A percentile compares a stretch with the other conserved stretches of the same genome.
Conservation (phyloP, 257 asterid genomes). For the Nemophila menziesii region DNA sequence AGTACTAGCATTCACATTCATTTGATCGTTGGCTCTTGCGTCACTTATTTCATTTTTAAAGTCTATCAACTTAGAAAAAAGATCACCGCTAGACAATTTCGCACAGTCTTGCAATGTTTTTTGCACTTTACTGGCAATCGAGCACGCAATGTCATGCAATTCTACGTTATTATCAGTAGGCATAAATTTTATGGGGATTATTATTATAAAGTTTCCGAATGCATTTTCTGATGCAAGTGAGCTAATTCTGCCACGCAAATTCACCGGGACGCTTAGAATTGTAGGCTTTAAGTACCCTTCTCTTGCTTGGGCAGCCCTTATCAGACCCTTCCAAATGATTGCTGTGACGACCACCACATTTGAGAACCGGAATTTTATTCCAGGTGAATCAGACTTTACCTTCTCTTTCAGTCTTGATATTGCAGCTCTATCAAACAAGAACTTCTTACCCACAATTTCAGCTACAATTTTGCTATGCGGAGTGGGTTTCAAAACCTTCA, state of each 20-base stretch:
- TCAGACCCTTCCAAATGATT: constrained; percentile 17
- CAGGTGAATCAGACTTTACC: constrained; percentile 3
- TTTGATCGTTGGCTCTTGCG: not conserved
- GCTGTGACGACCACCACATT: constrained; percentile 10
- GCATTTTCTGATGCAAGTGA: constrained; percentile 2
- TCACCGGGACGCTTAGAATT: constrained; percentile 1
- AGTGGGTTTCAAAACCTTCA: not conserved
- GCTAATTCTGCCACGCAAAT: constrained; percentile 5
- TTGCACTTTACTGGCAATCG: constrained; percentile 6
- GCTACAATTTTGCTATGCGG: not conserved
- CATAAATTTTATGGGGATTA: not conserved
- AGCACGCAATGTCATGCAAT: constrained; percentile 4
- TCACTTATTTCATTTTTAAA: not conserved
- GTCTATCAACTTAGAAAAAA: not conserved
- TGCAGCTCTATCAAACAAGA: not conserved
- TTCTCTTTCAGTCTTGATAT: constrained; percentile 4
- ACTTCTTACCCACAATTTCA: constrained; percentile 1
- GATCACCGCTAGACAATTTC: constrained; percentile 1
- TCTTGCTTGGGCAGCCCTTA: constrained; percentile 5
- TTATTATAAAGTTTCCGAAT: constrained; percentile 12
- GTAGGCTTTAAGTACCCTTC: constrained; percentile 9
- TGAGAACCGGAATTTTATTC: not conserved
- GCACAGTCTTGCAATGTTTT: not conserved
- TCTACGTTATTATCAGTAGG: not conserved
- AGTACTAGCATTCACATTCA: constrained; percentile 8